Base-by-base conservation (phyloP, 305 asterid species). In the Ilex paraguariensis region DNA sequence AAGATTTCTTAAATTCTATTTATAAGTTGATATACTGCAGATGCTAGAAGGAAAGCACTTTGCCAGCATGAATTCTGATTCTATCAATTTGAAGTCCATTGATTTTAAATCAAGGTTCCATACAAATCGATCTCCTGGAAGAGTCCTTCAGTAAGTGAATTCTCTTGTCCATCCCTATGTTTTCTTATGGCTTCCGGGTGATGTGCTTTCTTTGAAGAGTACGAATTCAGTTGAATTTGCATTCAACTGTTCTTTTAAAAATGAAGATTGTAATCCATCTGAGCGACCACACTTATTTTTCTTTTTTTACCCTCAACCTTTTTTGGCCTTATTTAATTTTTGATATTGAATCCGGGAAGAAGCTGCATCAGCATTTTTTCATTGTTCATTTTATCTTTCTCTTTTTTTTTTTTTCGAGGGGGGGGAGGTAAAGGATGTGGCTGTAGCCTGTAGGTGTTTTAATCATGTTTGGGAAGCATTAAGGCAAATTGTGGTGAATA, bases 81-180 rank as follows among this genome's bases (percentile, higher is more conserved):
- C 52, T 57, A 74, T 49, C 61, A 72, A 75, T 70, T 60, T 77
- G 70, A 77, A 79, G 69, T 72, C 82, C 28, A 49, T 73, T 39
- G 90, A 84, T 74, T 73, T 68, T 13, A 86, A 84, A 69, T 79
- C 77, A 81, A 84, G 70, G 71, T 72, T 79, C 61, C 66, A 68
- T 73, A 57, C 69, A 46, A 72, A 75, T 54, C 76, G 81, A 49
- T 77, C 75, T 61, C 86, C 87, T 3, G 79, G 79, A 59, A 67
- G 87, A 73, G 73, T 84, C 46, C 72, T 66, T 58, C 73, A 84
- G 91, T 84, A 77, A 77, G 87, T 74, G 14, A 36, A 21, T 21
- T 21, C 28, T 21, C 28, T 21, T 21, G 28, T 21, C 28, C 28
- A 21, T 21, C 28, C 28, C 28, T 21, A 21, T 21, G 28, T 36